Percentiles rank a stretch among this genome's conserved stretches.
Conservation (phyloP, 352 stramenopile genomes). For the Globisporangium lucens region DNA sequence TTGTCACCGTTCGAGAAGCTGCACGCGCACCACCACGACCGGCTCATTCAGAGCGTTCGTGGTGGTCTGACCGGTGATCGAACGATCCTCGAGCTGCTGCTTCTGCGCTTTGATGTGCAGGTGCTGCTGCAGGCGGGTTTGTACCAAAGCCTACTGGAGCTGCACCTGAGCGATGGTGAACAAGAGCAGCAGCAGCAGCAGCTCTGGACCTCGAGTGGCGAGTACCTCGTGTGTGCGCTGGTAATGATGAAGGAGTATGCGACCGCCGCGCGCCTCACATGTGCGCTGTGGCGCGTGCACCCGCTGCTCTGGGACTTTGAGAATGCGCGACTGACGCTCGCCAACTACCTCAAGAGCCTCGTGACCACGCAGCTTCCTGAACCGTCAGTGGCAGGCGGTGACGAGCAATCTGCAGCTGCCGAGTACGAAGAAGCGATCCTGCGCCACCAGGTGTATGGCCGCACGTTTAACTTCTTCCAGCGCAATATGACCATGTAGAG, state of each 20-base stretch:
- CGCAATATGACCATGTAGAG: slow-evolving; percentile 15
- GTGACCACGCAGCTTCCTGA: slow-evolving; percentile 5
- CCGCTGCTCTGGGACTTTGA: slow-evolving; percentile 69
- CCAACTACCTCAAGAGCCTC: slow-evolving; percentile 48
- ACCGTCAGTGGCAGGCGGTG: neutral
- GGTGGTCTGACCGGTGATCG: neutral
- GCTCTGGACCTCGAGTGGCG: slow-evolving; percentile 53
- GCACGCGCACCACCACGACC: slow-evolving; percentile 31
- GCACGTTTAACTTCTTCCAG: slow-evolving; percentile 25
- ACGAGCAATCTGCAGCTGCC: neutral
- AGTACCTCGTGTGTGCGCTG: slow-evolving; percentile 69
- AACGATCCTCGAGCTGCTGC: slow-evolving; percentile 35
- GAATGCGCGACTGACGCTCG: slow-evolving; percentile 55
- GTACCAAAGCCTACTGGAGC: slow-evolving; percentile 33
- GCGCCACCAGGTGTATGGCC: slow-evolving; percentile 31
- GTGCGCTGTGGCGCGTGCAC: slow-evolving; percentile 50
- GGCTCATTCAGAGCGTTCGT: slow-evolving; percentile 23
- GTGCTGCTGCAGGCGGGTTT: slow-evolving; percentile 39
- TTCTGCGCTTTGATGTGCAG: slow-evolving; percentile 60
- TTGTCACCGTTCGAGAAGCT: slow-evolving; percentile 57
- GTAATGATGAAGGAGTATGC: slow-evolving; percentile 44
- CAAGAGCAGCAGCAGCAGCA: neutral
- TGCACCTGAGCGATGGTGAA: slow-evolving; percentile 11
- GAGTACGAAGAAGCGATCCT: slow-evolving; percentile 14
- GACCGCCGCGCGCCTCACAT: slow-evolving; percentile 45